Conservation (phyloP, 495 filamentous ascomycete genomes). For the Oidiodendron maius region DNA sequence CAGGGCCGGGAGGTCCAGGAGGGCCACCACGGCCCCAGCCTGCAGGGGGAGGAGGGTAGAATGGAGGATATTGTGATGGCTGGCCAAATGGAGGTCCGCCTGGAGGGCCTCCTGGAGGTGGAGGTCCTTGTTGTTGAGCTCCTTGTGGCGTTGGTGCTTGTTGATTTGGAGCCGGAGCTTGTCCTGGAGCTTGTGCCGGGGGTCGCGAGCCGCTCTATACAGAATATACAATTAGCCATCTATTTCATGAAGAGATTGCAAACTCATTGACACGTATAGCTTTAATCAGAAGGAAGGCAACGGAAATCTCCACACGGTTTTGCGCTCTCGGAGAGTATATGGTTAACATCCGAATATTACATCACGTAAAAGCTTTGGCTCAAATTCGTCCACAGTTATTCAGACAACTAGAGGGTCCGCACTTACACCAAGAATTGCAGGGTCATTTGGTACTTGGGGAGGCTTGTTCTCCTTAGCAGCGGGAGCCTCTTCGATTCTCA, state of each 20-base stretch:
- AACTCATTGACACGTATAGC: too few species aligned
- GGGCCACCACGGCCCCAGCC: conserved; percentile 57
- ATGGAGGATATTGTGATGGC: conserved; percentile 35
- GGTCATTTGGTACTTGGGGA: conserved; percentile 84
- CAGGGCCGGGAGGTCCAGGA: conserved; percentile 54
- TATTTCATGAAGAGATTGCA: background rate
- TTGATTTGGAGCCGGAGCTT: conserved; percentile 16
- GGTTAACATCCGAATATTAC: conserved; percentile 84
- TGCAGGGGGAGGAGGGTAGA: conserved; percentile 43
- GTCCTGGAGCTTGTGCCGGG: conserved; percentile 15
- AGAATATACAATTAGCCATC: conserved; percentile 11
- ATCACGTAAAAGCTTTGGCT: conserved; percentile 48
- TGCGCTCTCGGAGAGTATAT: conserved; percentile 77
- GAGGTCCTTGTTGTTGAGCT: conserved; percentile 22
- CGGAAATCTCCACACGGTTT: conserved; percentile 95
- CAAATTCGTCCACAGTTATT: background rate
- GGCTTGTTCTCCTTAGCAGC: conserved; percentile 62
- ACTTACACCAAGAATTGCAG: conserved; percentile 96
- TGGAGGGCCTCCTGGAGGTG: conserved; percentile 30
- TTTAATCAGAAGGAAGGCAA: conserved; percentile 98
- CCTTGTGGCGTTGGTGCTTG: conserved; percentile 13
- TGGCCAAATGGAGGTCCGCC: conserved; percentile 51
- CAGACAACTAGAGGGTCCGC: conserved; percentile 10
- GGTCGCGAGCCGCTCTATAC: conserved; percentile 33
- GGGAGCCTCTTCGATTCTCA: conserved; percentile 78